A percentile compares a stretch with the other conserved stretches of the same genome.
Conservation (phyloP, 768 basidiomycete species). For the Suillus discolor region DNA sequence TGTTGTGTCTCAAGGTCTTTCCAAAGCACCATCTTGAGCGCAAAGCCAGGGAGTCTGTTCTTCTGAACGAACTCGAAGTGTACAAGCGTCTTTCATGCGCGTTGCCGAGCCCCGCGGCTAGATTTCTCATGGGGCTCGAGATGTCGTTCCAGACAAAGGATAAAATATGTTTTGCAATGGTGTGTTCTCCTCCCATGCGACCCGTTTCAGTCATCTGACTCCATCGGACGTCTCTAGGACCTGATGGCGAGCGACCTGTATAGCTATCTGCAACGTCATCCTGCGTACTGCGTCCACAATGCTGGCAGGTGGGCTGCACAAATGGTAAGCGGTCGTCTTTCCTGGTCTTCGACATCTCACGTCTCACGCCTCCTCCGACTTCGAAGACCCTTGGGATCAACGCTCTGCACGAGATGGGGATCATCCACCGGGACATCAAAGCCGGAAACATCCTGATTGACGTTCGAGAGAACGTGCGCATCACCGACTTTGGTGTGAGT, state of each 20-base stretch:
- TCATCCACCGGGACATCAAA: slow-evolving; percentile 72
- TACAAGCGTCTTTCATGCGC: slow-evolving; percentile 37
- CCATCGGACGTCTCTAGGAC: slow-evolving; percentile 27
- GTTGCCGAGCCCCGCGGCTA: slow-evolving; percentile 24
- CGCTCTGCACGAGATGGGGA: slow-evolving; percentile 56
- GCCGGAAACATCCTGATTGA: background rate
- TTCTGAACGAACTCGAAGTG: slow-evolving; percentile 35
- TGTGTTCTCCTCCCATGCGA: slow-evolving; percentile 16
- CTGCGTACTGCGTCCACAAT: slow-evolving; percentile 11
- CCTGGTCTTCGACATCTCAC: background rate
- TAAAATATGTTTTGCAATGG: slow-evolving; percentile 43
- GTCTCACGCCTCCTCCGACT: background rate
- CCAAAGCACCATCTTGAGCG: slow-evolving; percentile 20
- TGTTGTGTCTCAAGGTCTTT: slow-evolving; percentile 44
- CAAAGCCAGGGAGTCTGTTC: slow-evolving; percentile 15
- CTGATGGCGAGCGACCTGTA: slow-evolving; percentile 42
- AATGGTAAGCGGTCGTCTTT: slow-evolving; percentile 29
- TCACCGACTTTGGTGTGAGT: background rate
- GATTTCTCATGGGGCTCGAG: slow-evolving; percentile 42
- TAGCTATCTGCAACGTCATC: slow-evolving; percentile 26
- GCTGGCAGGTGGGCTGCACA: slow-evolving; percentile 38
- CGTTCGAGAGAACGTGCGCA: background rate
- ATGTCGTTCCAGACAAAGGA: slow-evolving; percentile 35
- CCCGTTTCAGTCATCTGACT: background rate
- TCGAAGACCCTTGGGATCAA: slow-evolving; percentile 39